Evolutionary conservation across 2,329 filamentous ascomycete genomes (phyloP).

Genomic region (Paraconiothyrium brasiliense): DNA sequence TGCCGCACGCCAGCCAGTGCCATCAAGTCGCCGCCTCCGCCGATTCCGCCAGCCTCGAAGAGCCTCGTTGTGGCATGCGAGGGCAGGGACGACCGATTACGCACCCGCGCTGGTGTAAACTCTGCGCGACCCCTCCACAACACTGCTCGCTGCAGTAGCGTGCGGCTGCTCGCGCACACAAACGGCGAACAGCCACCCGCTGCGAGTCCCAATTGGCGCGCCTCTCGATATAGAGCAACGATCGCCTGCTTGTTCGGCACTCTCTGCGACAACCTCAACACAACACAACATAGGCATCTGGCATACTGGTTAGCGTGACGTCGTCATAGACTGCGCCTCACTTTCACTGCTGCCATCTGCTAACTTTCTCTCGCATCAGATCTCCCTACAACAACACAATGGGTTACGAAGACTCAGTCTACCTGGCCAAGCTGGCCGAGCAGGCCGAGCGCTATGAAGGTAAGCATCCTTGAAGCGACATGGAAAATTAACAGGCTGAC

Average conservation of each 20-base stretch:
- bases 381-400: slow-evolving; percentile 68
- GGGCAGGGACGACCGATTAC: not conserved
- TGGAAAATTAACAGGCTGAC: slow-evolving; percentile 28
- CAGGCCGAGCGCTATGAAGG: slow-evolving; percentile 99
- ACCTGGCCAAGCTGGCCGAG: slow-evolving; percentile 99
- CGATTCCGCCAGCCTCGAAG: slow-evolving; percentile 21
- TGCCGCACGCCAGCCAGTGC: slow-evolving; percentile 30
- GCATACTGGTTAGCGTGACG: slow-evolving; percentile 12
- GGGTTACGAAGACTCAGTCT: slow-evolving; percentile 99
- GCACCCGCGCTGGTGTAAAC: slow-evolving; percentile 22
- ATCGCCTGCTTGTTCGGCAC: slow-evolving; percentile 12
- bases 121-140: slow-evolving; percentile 40
- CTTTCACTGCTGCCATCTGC: slow-evolving; percentile 25
- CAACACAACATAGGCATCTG: not conserved
- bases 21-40: slow-evolving; percentile 29
- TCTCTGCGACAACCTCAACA: slow-evolving; percentile 20
- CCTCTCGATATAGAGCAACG: slow-evolving; percentile 2
- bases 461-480: slow-evolving; percentile 53
- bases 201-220: slow-evolving; percentile 16
- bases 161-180: slow-evolving; percentile 31
- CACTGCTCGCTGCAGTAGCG: slow-evolving; percentile 27
- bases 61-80: slow-evolving; percentile 15
- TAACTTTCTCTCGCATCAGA: slow-evolving; percentile 37
- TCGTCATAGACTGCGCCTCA: slow-evolving; percentile 25
- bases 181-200: slow-evolving; percentile 24